Base-by-base conservation (phyloP, 441 rosid genomes). In the Eruca vesicaria region DNA sequence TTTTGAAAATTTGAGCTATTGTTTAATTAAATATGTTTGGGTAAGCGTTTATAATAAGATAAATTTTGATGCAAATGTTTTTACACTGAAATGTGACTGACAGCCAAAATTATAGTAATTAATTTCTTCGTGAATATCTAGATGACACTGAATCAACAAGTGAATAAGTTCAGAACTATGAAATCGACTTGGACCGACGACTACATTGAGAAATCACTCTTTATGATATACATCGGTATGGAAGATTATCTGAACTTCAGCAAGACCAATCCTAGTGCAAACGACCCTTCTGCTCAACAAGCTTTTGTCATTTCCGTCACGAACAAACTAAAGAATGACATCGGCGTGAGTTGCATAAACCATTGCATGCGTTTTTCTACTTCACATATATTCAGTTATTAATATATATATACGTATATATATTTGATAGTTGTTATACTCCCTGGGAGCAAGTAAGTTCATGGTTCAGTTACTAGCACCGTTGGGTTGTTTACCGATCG, bases 281-380 rank as follows among this genome's bases (percentile, higher is more conserved):
- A n/a, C n/a, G 77, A 78, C 15, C n/a, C 72, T 31, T 50, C 76
- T 48, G 56, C 68, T 36, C 80, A 78, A 7, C 80, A 78, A 59
- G 77, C 76, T 60, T 78, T 72, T 68, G 77, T 78, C 65, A 53
- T 12, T 52, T 38, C 64, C 5, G 69, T 78, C 60, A 72, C 10
- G 12, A 57, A 10, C 59, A 16, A 12, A 26, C 28, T 78, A 52
- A 72, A 59, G n/a, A 65, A 52, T 15, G 80, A 71, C 62, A 36
- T 77, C 3, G 14, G 16, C 43, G 80, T 77, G 59, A 71, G 72
- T 65, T n/a, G n/a, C n/a, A n/a, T n/a, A n/a, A n/a, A n/a, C n/a
- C n/a, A 23, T 1, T 1, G 26, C 26, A 23, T 23, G 26, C 26
- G 26, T 23, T 23, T 23, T n/a, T 23, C n/a, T n/a, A n/a, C n/a